phyloP scores from a whole-genome alignment of 352 stramenopile species.

The Phytophthora rubi region DNA sequence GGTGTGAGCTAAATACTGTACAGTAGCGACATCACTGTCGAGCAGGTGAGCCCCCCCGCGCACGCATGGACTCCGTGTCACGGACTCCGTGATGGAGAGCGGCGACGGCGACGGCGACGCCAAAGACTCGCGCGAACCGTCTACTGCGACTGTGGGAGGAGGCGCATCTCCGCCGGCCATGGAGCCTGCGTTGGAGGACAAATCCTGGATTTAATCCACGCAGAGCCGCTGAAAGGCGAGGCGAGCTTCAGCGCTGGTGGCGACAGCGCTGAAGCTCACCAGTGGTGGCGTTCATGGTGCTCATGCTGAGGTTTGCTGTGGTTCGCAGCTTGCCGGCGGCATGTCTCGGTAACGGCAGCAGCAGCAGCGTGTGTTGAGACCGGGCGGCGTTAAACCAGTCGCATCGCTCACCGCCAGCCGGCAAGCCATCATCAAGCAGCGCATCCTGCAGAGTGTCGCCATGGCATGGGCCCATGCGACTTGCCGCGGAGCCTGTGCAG shows the following conservation, averaged over 20 bases:
- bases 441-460: not conserved
- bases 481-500: not conserved
- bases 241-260: not conserved
- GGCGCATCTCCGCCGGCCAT: constrained; percentile 20
- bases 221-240: constrained; percentile 8
- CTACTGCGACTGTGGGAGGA: constrained; percentile 36
- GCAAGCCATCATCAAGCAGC: constrained; percentile 24
- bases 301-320: no score
- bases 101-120: not conserved
- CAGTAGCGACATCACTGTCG: not conserved
- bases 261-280: no score
- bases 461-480: not conserved
- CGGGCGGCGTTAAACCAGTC: constrained; percentile 4
- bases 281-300: no score
- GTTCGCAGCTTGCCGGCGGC: no score
- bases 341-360: not conserved
- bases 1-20: not conserved
- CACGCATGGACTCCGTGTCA: not conserved
- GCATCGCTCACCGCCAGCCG: constrained; percentile 8
- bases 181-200: constrained; percentile 5
- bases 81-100: not conserved
- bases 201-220: constrained; percentile 12
- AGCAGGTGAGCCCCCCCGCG: not conserved
- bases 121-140: constrained; percentile 26
- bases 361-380: constrained; percentile 10